These are phyloP conservation scores for Puccinia coronata DNA, from an alignment of 1,284 basidiomycete species.

Conservation along the genomic window DNA sequence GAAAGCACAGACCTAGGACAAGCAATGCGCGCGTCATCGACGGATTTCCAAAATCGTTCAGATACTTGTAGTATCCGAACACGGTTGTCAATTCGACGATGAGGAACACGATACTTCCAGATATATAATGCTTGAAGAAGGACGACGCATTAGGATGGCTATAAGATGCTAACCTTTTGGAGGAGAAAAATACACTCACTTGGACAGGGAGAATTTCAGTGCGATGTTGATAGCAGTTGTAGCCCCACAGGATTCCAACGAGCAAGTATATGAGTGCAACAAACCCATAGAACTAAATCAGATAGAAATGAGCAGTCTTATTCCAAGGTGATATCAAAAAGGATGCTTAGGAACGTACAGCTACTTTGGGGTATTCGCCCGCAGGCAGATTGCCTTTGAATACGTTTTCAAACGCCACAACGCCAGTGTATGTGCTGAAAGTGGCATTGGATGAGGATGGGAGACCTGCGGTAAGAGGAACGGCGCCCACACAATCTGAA, in stretches of 20 bases:
- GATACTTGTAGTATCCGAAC: conserved; percentile 81
- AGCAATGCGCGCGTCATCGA: conserved; percentile 60
- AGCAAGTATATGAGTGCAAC: conserved; percentile 76
- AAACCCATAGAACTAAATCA: conserved; percentile 75
- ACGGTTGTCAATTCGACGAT: conserved; percentile 91
- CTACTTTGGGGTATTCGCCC: conserved; percentile 96
- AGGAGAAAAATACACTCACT: conserved; percentile 61
- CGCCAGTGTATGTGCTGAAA: conserved; percentile 79
- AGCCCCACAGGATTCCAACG: conserved; percentile 75
- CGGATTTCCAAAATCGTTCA: conserved; percentile 81
- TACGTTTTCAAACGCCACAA: conserved; percentile 80
- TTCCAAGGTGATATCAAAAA: not conserved
- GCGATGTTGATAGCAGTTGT: conserved; percentile 77
- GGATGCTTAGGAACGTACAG: conserved; percentile 64
- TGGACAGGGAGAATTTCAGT: conserved; percentile 82
- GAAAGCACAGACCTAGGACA: conserved; percentile 64
- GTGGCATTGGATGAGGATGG: conserved; percentile 57
- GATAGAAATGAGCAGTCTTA: not conserved
- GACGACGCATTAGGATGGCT: conserved; percentile 17
- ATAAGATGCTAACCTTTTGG: not conserved
- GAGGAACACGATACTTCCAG: conserved; percentile 82
- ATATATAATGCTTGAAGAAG: conserved; percentile 77
- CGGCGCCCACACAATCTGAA: conserved; percentile 17
- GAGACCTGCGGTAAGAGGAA: conserved; percentile 39
- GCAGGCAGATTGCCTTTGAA: conserved; percentile 88